Conservation (phyloP, 2,329 filamentous ascomycete genomes). For the Metarhizium brunneum region DNA sequence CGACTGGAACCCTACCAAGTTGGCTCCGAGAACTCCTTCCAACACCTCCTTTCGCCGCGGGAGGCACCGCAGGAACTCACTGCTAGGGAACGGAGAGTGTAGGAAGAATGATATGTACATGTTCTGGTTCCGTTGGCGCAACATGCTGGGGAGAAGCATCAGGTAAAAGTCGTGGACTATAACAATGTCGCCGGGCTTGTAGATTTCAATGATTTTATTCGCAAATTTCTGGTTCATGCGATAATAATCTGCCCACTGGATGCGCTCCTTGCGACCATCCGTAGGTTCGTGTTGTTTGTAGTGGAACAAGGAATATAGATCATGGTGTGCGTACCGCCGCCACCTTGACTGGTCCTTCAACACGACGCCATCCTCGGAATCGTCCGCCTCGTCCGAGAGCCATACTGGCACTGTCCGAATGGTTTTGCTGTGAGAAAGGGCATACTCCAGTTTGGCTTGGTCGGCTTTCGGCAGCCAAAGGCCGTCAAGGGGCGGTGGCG, state of each 20-base stretch:
- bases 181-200: conserved; percentile 87
- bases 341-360: conserved; percentile 79
- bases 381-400: conserved; percentile 70
- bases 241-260: conserved; percentile 88
- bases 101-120: conserved; percentile 94
- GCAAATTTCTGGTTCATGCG: conserved; percentile 90
- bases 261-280: conserved; percentile 71
- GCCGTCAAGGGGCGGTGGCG: conserved; percentile 55
- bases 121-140: conserved; percentile 76
- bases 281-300: conserved; percentile 92
- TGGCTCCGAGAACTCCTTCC: conserved; percentile 81
- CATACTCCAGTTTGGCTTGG: conserved; percentile 62
- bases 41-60: conserved; percentile 83
- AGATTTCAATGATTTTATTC: conserved; percentile 76
- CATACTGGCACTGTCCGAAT: conserved; percentile 82
- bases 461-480: conserved; percentile 63
- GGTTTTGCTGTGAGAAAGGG: conserved; percentile 62
- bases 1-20: conserved; percentile 91
- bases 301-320: conserved; percentile 87
- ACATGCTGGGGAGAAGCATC: conserved; percentile 77
- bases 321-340: conserved; percentile 83
- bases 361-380: conserved; percentile 54
- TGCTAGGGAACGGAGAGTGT: conserved; percentile 90
- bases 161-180: conserved; percentile 94
- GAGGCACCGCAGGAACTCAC: conserved; percentile 86